Base-by-base conservation (phyloP, 768 basidiomycete genomes). In the Sarcodon aspratus region DNA sequence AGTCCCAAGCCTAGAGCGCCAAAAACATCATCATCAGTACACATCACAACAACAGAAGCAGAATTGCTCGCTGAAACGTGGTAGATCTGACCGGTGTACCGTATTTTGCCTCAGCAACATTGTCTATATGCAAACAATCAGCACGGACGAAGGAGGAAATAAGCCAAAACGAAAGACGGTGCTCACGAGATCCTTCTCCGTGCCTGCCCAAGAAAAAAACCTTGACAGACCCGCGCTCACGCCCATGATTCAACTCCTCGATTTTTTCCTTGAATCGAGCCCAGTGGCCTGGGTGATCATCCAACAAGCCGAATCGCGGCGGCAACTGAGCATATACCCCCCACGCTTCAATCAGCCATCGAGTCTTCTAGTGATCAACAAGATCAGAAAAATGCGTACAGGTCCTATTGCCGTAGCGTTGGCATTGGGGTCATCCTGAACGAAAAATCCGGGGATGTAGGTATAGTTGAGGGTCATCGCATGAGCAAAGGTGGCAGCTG, bases 141-240 rank as follows among this genome's bases (percentile, higher is more conserved):
- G 33, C 32, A 48, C 6, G 18, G 40, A 27, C 47, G 12, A 34
- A 13, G 8, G 31, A 51, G 13, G 9, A 11, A 31, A 18, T 8
- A 35, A 18, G 3, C 33, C n/a, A 40, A 8, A 46, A 31, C 50
- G 9, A 33, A 34, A 42, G 43, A 10, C 46, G 12, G 42, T 33
- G 55, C 82, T 54, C 61, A 85, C 85, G 85, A 55, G 71, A 76
- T 48, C 84, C 86, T 61, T 88, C 68, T 1, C 86, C 86, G 52
- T 90, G 86, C 54, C 86, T 68, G 2, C 74, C 75, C 1, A 87
- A 61, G 50, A 82, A 75, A 48, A 88, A 66, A 10, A 84, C 66
- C 55, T 87, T 89, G 65, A 80, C 81, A 9, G 62, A 62, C 18
- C 66, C 67, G 1, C 62, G 65, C 0, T 56, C 45, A 1, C 62